Evolutionary conservation across 225 moss, liverwort and hornwort species (phyloP).

Genomic region (Rhytidiadelphus loreus): DNA sequence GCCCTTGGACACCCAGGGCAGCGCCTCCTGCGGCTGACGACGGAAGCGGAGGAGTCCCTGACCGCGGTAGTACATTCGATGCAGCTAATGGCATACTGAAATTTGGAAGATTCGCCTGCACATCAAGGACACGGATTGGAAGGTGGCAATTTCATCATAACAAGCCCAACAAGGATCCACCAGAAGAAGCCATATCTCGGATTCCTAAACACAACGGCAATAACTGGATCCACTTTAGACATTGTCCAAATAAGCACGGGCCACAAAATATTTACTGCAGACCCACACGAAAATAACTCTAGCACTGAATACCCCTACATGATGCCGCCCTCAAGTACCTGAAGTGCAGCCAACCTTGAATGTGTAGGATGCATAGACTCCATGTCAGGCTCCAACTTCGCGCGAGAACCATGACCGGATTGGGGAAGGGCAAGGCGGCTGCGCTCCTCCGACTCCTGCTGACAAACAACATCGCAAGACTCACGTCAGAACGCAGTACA

Average conservation of each 20-base stretch:
- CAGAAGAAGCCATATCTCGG: background rate
- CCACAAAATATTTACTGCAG: background rate
- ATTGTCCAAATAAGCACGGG: background rate
- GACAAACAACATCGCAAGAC: background rate
- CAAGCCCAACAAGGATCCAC: background rate
- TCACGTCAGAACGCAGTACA: background rate
- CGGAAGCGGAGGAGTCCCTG: constrained; percentile 46
- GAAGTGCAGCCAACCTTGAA: constrained; percentile 8
- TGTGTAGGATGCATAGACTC: constrained; percentile 24
- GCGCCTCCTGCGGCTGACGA: constrained; percentile 29
- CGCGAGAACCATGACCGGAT: constrained; percentile 19
- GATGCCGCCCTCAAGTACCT: constrained; percentile 11
- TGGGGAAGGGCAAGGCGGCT: constrained; percentile 37
- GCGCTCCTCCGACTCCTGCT: constrained; percentile 83
- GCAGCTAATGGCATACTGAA: constrained; percentile 41
- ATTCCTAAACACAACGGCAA: background rate
- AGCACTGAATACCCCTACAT: background rate
- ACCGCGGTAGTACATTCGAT: constrained; percentile 17
- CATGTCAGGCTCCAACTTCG: constrained; percentile 13
- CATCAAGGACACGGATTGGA: background rate
- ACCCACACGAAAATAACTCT: background rate
- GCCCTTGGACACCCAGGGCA: constrained; percentile 20
- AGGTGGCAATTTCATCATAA: background rate
- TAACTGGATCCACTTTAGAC: background rate
- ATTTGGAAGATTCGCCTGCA: constrained; percentile 41